These are phyloP conservation scores for Starmerella apis DNA, from an alignment of 805 yeast species.

Conservation along the genomic window DNA sequence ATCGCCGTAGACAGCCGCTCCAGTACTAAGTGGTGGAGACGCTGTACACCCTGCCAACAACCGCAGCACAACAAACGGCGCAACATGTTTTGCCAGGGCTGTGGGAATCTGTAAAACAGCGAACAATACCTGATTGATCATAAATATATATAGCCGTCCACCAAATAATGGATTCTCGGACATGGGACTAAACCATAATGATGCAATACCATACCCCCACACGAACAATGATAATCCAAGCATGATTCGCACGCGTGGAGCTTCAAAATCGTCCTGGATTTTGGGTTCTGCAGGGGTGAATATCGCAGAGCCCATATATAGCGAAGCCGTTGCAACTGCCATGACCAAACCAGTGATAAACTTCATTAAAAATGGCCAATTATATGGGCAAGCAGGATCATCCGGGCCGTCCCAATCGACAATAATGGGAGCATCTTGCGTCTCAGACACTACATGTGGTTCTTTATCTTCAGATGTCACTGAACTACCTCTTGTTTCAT, in stretches of 20 bases:
- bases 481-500: neutral
- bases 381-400: conserved; percentile 39
- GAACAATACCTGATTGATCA: conserved; percentile 39
- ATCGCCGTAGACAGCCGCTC: conserved; percentile 50
- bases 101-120: conserved; percentile 47
- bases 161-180: conserved; percentile 39
- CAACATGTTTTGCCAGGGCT: conserved; percentile 43
- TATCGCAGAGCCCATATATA: conserved; percentile 52
- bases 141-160: conserved; percentile 44
- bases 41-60: conserved; percentile 48
- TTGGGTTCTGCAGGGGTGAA: conserved; percentile 45
- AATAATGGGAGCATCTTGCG: conserved; percentile 14
- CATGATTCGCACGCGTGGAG: conserved; percentile 37
- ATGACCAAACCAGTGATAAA: conserved; percentile 34
- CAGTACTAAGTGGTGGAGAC: conserved; percentile 48
- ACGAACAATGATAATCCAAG: conserved; percentile 48
- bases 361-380: conserved; percentile 44
- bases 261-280: conserved; percentile 35
- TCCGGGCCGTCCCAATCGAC: conserved; percentile 31
- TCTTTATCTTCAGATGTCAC: neutral
- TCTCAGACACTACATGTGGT: neutral
- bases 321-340: conserved; percentile 41
- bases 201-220: conserved; percentile 52
- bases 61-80: conserved; percentile 42
- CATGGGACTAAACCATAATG: conserved; percentile 46